Base-by-base conservation (phyloP, 176 grass and related monocot species). In the Cymbopogon citratus region DNA sequence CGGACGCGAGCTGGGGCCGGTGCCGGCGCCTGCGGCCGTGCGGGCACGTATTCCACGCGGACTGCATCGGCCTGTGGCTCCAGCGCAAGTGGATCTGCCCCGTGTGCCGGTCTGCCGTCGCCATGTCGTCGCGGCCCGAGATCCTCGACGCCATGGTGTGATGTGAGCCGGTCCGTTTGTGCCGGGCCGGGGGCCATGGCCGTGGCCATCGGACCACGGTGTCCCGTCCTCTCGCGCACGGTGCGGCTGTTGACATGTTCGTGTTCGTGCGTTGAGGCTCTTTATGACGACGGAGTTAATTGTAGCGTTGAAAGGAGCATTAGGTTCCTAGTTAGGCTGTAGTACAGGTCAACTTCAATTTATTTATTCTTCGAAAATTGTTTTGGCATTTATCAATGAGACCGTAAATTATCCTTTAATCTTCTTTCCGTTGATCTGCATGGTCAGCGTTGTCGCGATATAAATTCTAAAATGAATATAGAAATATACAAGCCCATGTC, bases 11-110 rank as follows among this genome's bases (percentile, higher is more conserved):
- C 3, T 31, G 87, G 13, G 69, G 71, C 7, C 38, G 5, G 84
- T 6, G 41, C 84, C 67, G 69, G 69, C 64, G 69, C 13, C 79
- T 90, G 75, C 31, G 38, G 31, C 68, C 19, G 48, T 90, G 84
- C 61, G 48, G 88, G 7, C 84, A 90, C 68, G 66, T 54, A 11
- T 87, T 70, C 76, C 88, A 90, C 80, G 69, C 43, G 25, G 84
- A 28, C 29, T 87, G 84, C 69, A 48, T 86, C 27, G 63, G 16
- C 33, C 23, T 31, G 69, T 90, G 80, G 84, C 69, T 90, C 18
- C 14, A 59, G 79, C 73, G 63, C 38, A 75, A 19, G 73, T 5
- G n/a, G 34, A 51, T 49, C 12, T 87, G 81, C 76, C 85, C 85
- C 21, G 10, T 87, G 43, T 87, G 89, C 81, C 85, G 76, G n/a